Evolutionary conservation across 1,284 basidiomycete genomes (phyloP).

Genomic region (Leccinum variabile): DNA sequence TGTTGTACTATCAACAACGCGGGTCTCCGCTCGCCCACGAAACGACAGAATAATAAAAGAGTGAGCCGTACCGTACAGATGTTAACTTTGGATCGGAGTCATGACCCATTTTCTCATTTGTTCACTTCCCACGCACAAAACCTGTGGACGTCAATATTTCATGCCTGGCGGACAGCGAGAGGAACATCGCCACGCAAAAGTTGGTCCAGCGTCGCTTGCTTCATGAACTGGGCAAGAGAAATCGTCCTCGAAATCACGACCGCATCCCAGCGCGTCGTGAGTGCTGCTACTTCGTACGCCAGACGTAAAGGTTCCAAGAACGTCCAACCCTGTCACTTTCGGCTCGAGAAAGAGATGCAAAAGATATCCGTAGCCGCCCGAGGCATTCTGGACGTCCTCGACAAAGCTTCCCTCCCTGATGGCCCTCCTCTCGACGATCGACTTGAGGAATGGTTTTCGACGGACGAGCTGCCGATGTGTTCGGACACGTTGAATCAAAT

Average conservation of each 20-base stretch:
- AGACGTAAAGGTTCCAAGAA: slow-evolving; percentile 6
- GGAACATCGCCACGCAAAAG: background rate
- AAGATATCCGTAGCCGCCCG: slow-evolving; percentile 2
- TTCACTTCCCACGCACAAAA: too few species aligned
- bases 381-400: slow-evolving; percentile 6
- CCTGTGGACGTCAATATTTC: too few species aligned
- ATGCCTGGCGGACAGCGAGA: too few species aligned
- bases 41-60: too few species aligned
- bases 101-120: too few species aligned
- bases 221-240: slow-evolving; percentile 3
- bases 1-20: background rate
- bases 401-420: slow-evolving; percentile 1
- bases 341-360: slow-evolving; percentile 16
- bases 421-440: slow-evolving; percentile 9
- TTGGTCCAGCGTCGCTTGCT: background rate
- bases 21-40: too few species aligned
- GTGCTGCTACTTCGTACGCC: slow-evolving; percentile 6
- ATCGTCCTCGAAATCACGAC: slow-evolving; percentile 9
- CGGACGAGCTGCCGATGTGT: slow-evolving; percentile 3
- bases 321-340: slow-evolving; percentile 10
- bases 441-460: slow-evolving; percentile 11
- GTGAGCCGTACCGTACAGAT: too few species aligned
- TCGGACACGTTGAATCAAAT: slow-evolving; percentile 9
- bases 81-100: too few species aligned
- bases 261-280: slow-evolving; percentile 2